A percentile compares a stretch with the other conserved stretches of the same genome.
These are phyloP conservation scores for Martensiomyces pterosporus DNA, from an alignment of 192 early-diverging fungal genomes.

Conservation along the genomic window DNA sequence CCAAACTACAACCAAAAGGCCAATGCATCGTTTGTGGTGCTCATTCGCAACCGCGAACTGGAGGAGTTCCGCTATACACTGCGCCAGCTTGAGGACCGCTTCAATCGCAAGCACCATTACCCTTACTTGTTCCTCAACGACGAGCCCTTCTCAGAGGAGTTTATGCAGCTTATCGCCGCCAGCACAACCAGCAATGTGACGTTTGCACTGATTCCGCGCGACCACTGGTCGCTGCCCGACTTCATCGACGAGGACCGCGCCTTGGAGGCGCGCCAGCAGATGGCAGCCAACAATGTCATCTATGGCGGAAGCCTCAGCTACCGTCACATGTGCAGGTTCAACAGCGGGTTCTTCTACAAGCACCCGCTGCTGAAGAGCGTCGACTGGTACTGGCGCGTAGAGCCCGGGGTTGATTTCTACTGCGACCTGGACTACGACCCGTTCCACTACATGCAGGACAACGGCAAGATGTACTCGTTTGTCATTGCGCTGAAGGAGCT, in stretches of 20 bases:
- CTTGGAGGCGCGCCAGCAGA: constrained; percentile 43
- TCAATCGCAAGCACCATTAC: constrained; percentile 61
- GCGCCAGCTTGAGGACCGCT: constrained; percentile 61
- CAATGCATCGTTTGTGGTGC: constrained; percentile 51
- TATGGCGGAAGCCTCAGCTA: constrained; percentile 76
- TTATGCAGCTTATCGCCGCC: constrained; percentile 34
- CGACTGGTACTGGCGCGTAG: constrained; percentile 88
- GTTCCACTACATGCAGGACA: constrained; percentile 71
- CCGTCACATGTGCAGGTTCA: constrained; percentile 84
- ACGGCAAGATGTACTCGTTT: constrained; percentile 71
- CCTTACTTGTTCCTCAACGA: constrained; percentile 73
- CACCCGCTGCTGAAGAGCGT: constrained; percentile 66
- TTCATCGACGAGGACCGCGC: constrained; percentile 41
- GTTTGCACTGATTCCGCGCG: constrained; percentile 52
- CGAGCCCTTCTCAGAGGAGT: constrained; percentile 55
- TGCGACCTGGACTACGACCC: constrained; percentile 83
- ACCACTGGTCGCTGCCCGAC: constrained; percentile 53
- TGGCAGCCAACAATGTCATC: constrained; percentile 59
- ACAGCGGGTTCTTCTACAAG: constrained; percentile 52
- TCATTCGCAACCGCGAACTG: constrained; percentile 56
- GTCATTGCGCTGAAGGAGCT: constrained; percentile 55
- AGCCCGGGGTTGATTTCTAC: constrained; percentile 77
- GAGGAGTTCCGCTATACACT: constrained; percentile 45
- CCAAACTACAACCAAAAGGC: constrained; percentile 5
- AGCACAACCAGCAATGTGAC: constrained; percentile 54